Evolutionary conservation across 108 stramenopile genomes (phyloP).

Genomic region (Chaetoceros tenuissimus): DNA sequence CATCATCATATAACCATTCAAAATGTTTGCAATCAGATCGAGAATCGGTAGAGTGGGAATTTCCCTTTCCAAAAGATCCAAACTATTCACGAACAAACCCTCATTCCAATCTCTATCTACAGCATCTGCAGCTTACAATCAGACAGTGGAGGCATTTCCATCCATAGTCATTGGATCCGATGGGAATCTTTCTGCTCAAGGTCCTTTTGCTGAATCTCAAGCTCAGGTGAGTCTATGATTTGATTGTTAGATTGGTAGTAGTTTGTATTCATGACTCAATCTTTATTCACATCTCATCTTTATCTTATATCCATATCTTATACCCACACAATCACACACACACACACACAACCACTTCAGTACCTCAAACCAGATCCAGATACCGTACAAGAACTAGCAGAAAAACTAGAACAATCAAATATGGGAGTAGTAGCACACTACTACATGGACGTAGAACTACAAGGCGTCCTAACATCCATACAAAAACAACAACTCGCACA

Average conservation of each 20-base stretch:
- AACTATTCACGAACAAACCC: too few species aligned
- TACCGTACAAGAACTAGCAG: slow-evolving; percentile 44
- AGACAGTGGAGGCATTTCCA: slow-evolving; percentile 48
- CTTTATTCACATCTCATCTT: not conserved
- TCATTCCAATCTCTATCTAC: slow-evolving; percentile 1
- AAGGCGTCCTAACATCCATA: slow-evolving; percentile 76
- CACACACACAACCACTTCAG: slow-evolving; percentile 7
- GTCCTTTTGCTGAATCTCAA: slow-evolving; percentile 84
- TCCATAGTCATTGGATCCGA: slow-evolving; percentile 61
- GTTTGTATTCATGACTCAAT: not conserved
- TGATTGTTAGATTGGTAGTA: too few species aligned
- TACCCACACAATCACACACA: too few species aligned
- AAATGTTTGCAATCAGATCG: too few species aligned
- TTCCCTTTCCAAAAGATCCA: too few species aligned
- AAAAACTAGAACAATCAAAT: slow-evolving; percentile 43
- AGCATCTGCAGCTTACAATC: slow-evolving; percentile 30
- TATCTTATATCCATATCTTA: not conserved
- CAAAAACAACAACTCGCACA: slow-evolving; percentile 19
- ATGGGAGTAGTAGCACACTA: slow-evolving; percentile 93
- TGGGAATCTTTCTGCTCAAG: slow-evolving; percentile 41
- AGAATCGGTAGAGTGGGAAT: too few species aligned
- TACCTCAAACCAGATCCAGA: slow-evolving; percentile 72
- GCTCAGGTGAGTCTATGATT: slow-evolving; percentile 35
- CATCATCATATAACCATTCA: too few species aligned
- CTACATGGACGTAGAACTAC: slow-evolving; percentile 97